Conservation (phyloP, 805 yeast species). For the Yamadazyma sp. region DNA sequence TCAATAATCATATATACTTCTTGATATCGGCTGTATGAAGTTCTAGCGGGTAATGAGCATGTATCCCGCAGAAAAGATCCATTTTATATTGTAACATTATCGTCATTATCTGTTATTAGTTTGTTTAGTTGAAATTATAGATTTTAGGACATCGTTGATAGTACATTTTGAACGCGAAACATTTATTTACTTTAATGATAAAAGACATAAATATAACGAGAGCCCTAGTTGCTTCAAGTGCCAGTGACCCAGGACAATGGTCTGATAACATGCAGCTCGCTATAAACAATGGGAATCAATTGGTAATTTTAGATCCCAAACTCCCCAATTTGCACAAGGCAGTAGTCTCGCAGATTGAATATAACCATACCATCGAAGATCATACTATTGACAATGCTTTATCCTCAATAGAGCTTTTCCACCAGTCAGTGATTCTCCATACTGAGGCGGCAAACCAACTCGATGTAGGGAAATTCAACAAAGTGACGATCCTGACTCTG, state of each 20-base stretch:
- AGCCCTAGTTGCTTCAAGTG: constrained; percentile 9
- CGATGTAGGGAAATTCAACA: constrained; percentile 31
- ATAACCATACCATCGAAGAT: constrained; percentile 1
- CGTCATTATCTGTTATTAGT: not conserved
- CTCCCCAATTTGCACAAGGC: constrained; percentile 33
- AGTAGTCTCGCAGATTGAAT: constrained; percentile 16
- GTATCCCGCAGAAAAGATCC: too few species aligned
- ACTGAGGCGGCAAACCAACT: constrained; percentile 26
- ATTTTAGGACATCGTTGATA: too few species aligned
- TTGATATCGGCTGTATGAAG: constrained; percentile 17
- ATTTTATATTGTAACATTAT: too few species aligned
- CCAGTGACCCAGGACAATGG: constrained; percentile 31
- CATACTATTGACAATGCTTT: constrained; percentile 15
- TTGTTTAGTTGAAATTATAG: not conserved
- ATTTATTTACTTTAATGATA: constrained; percentile 12
- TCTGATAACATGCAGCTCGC: constrained; percentile 38
- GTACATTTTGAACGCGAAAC: constrained; percentile 1
- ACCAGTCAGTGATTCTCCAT: constrained; percentile 24
- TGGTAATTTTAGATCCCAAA: constrained; percentile 39
- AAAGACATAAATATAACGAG: constrained; percentile 13
- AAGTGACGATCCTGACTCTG: constrained; percentile 23
- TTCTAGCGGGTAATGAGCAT: too few species aligned
- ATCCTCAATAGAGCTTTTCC: constrained; percentile 27
- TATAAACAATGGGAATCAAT: constrained; percentile 31
- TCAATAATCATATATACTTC: constrained; percentile 25